Conservation (phyloP, 129 eudicot genomes). For the Pseudognaphalium luteoalbum region DNA sequence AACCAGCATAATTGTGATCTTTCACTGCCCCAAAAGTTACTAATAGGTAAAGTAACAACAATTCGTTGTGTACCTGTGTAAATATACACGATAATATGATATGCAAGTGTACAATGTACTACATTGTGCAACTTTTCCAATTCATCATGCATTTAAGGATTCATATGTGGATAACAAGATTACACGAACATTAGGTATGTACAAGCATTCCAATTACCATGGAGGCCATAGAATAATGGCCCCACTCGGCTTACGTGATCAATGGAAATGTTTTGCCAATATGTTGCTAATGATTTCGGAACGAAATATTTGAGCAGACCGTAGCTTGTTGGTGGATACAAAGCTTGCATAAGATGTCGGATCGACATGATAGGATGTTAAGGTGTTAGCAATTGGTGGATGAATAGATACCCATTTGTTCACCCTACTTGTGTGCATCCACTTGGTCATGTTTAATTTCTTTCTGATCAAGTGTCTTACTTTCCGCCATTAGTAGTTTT, state of each 20-base stretch:
- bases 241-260: conserved; percentile 23
- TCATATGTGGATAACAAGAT: conserved; percentile 10
- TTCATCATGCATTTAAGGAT: conserved; percentile 10
- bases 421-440: conserved; percentile 27
- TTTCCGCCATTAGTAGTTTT: conserved; percentile 7
- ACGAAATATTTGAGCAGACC: conserved; percentile 4
- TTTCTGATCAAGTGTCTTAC: conserved; percentile 20
- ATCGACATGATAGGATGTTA: conserved; percentile 12
- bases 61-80: too few relatives aligned
- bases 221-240: conserved; percentile 21
- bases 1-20: neutral
- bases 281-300: neutral
- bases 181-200: conserved; percentile 11
- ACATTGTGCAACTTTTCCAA: neutral
- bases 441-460: conserved; percentile 22
- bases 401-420: conserved; percentile 43
- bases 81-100: neutral
- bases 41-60: too few relatives aligned
- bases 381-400: conserved; percentile 25
- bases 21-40: neutral
- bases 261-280: conserved; percentile 18
- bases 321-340: conserved; percentile 1
- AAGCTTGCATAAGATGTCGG: conserved; percentile 37
- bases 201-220: conserved; percentile 31
- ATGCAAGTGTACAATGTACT: too few relatives aligned